Conservation (phyloP, 139 green algal genomes). For the Chlorella sp. region DNA sequence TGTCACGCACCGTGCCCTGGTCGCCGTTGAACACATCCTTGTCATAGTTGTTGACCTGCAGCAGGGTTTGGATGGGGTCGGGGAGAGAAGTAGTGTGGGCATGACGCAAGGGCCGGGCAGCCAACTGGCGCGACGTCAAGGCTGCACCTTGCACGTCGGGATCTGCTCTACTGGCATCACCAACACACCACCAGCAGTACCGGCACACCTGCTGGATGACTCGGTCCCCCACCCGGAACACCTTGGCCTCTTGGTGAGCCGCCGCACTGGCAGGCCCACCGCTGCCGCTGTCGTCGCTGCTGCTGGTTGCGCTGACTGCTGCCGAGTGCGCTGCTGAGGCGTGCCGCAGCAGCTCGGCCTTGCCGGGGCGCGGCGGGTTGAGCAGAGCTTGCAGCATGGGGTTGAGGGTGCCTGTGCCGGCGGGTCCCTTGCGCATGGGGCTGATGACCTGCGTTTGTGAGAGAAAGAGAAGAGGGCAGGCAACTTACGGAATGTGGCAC, state of each 20-base stretch:
- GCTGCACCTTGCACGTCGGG: too few species aligned
- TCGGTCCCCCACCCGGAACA: conserved; percentile 65
- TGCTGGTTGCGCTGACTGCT: background rate
- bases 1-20: conserved; percentile 56
- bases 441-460: conserved; percentile 67
- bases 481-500: background rate
- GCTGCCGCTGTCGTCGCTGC: background rate
- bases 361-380: conserved; percentile 58
- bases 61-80: too few species aligned
- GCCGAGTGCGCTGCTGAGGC: background rate
- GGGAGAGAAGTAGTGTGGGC: too few species aligned
- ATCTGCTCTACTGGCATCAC: too few species aligned
- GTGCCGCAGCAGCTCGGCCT: conserved; percentile 32
- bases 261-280: background rate
- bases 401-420: conserved; percentile 60
- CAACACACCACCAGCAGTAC: too few species aligned
- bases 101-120: too few species aligned
- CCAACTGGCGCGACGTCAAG: too few species aligned
- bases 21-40: conserved; percentile 88
- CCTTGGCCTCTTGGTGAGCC: background rate
- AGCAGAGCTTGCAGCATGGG: conserved; percentile 68
- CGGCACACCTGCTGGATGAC: conserved; percentile 74
- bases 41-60: conserved; percentile 76
- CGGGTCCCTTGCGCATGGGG: conserved; percentile 59
- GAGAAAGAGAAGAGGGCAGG: background rate